These are phyloP conservation scores for Coemansia sp. DNA, from an alignment of 192 early-diverging fungal genomes.

Conservation along the genomic window DNA sequence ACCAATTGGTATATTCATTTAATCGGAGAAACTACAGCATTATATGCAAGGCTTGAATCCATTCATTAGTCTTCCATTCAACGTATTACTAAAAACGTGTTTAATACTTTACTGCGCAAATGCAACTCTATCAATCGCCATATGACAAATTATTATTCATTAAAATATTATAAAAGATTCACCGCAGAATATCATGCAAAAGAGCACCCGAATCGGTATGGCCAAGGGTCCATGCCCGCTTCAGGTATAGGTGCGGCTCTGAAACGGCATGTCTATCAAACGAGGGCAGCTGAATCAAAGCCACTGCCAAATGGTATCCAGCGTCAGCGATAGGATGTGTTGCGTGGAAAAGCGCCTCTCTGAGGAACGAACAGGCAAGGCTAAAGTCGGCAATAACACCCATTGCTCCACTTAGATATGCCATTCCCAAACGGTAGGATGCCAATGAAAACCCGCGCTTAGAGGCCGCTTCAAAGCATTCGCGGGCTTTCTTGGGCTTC, in stretches of 20 bases:
- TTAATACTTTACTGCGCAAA: too few relatives aligned
- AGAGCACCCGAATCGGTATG: conserved; percentile 42
- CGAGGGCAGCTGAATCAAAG: conserved; percentile 49
- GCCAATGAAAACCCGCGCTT: conserved; percentile 41
- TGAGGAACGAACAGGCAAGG: conserved; percentile 48
- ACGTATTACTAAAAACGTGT: too few relatives aligned
- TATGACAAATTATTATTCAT: neutral
- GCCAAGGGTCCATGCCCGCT: conserved; percentile 48
- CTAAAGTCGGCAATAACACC: conserved; percentile 48
- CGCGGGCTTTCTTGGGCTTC: conserved; percentile 33
- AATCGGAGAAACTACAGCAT: too few relatives aligned
- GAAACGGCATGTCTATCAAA: conserved; percentile 38
- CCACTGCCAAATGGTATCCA: conserved; percentile 40
- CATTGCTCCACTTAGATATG: conserved; percentile 42
- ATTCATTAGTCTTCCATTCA: too few relatives aligned
- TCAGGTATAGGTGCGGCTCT: conserved; percentile 46
- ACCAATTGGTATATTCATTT: too few relatives aligned
- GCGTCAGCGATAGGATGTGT: conserved; percentile 52
- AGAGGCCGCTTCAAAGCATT: conserved; percentile 42
- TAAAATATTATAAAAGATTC: neutral
- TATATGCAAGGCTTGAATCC: too few relatives aligned
- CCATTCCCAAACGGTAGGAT: conserved; percentile 46
- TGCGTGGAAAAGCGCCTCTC: conserved; percentile 45
- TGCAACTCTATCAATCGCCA: too few relatives aligned
- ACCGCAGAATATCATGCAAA: conserved; percentile 43